Percentiles rank a stretch among this genome's conserved stretches.
Evolutionary conservation across 192 early-diverging fungal genomes (phyloP).

Genomic region (Umbelopsis sp.): DNA sequence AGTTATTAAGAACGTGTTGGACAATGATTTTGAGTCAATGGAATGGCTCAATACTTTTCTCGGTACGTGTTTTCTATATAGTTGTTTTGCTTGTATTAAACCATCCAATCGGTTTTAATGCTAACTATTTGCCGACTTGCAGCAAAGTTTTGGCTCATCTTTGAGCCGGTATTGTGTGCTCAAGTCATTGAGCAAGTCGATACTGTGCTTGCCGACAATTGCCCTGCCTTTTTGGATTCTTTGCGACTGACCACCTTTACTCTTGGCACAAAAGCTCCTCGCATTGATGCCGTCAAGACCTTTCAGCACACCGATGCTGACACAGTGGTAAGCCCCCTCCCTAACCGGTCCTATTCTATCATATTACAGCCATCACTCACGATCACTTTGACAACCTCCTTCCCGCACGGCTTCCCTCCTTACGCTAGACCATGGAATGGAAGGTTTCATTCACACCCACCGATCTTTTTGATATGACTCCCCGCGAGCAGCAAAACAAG

Average conservation of each 20-base stretch:
- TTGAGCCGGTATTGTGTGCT: constrained; percentile 74
- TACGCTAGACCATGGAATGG: constrained; percentile 68
- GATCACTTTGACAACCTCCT: too few relatives aligned
- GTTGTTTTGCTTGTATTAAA: constrained; percentile 16
- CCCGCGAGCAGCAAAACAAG: constrained; percentile 49
- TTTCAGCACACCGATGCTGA: constrained; percentile 61
- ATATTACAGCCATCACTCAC: too few relatives aligned
- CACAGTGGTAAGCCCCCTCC: constrained; percentile 44
- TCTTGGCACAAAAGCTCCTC: constrained; percentile 66
- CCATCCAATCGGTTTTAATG: constrained; percentile 26
- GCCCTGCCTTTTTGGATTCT: constrained; percentile 69
- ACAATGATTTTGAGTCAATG: constrained; percentile 59
- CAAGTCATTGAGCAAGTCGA: constrained; percentile 67
- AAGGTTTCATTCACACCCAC: constrained; percentile 73
- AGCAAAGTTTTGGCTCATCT: constrained; percentile 73
- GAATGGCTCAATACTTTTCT: constrained; percentile 80
- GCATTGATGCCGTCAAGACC: constrained; percentile 60
- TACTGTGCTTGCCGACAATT: constrained; percentile 58
- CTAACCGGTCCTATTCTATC: too few relatives aligned
- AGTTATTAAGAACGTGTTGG: constrained; percentile 46
- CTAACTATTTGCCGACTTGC: background rate
- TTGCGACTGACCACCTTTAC: constrained; percentile 64
- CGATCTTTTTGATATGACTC: constrained; percentile 60
- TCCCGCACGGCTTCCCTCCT: background rate
- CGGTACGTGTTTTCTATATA: constrained; percentile 12